These are phyloP conservation scores for Cyclocybe cylindracea DNA, from an alignment of 768 basidiomycete genomes.

Conservation along the genomic window DNA sequence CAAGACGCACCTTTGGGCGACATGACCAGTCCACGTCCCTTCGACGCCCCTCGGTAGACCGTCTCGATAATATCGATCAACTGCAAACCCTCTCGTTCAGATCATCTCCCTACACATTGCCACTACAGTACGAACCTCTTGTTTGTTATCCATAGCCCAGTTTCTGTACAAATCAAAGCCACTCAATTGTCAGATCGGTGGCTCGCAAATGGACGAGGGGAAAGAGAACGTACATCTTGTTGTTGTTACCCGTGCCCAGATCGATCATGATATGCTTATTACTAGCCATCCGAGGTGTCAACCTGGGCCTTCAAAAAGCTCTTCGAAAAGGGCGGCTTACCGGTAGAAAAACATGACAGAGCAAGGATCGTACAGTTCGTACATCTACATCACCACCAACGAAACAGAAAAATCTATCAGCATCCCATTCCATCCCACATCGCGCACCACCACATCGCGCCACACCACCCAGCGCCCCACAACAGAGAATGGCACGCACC, in stretches of 20 bases:
- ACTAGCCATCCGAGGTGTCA: constrained; percentile 36
- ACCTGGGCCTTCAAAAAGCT: constrained; percentile 6
- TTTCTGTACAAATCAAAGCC: too few relatives aligned
- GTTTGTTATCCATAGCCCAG: constrained; percentile 99
- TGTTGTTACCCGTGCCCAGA: constrained; percentile 99
- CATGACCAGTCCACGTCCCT: constrained; percentile 96
- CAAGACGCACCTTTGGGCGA: constrained; percentile 80
- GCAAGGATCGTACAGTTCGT: constrained; percentile 96
- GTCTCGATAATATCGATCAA: constrained; percentile 98
- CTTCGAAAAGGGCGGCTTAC: constrained; percentile 41
- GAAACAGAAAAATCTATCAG: not conserved
- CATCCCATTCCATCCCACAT: too few relatives aligned
- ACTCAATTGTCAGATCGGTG: too few relatives aligned
- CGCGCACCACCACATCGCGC: too few relatives aligned
- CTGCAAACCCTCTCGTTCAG: constrained; percentile 37
- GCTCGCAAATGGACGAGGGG: not conserved
- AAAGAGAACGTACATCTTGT: constrained; percentile 80
- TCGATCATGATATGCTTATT: constrained; percentile 99
- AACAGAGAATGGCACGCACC: constrained; percentile 54
- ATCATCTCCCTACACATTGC: not conserved
- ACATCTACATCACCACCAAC: constrained; percentile 66
- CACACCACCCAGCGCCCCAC: too few relatives aligned
- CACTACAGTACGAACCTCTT: constrained; percentile 78
- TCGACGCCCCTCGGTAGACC: constrained; percentile 96
- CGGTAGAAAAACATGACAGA: constrained; percentile 99